Base-by-base conservation (phyloP, 306 rosid species). In the Trifolium fragiferum region DNA sequence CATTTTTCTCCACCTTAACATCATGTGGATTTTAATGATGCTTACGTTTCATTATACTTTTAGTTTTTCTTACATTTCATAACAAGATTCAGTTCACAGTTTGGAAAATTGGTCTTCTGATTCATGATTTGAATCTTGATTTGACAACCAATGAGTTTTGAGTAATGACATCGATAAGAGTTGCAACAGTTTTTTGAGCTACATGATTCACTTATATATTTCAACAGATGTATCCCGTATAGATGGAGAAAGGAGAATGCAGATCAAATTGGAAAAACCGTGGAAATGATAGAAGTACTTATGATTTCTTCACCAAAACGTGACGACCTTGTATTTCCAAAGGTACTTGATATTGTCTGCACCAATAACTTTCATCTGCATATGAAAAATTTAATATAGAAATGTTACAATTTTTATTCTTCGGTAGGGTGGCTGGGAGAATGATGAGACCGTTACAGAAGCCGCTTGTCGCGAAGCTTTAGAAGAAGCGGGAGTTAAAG, bases 401-500 rank as follows among this genome's bases (percentile, higher is more conserved):
- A 3, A 64, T 58, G 2, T 53, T 37, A 74, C 44, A 20, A 44
- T 61, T 80, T 72, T 73, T 49, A 74, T 49, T 70, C 61, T 61
- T 64, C 76, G 62, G 35, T 53, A 92, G 98, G 94, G 98, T 73
- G 98, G 98, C 74, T 92, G 96, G 98, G 98, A 93, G 89, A 86
- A 89, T 77, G 96, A 92, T 83, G 98, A 92, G 80, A 90, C 92
- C 40, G 75, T 84, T 10, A 64, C 82, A 12, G 90, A 92, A 83
- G 98, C 98, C 40, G 98, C 98, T 55, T 81, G 90, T 54, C 93
- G 98, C 1, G 98, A 90, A 87, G 93, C 98, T 33, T 75, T 85
- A 16, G 98, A 92, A 79, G 98, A 92, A 87, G 94, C 96, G 19
- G 96, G 98, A 78, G 96, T 92, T 40, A 92, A 75, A 83, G 98